Base-by-base conservation (phyloP, 1,139 yeast genomes). In the Pichia sp. region DNA sequence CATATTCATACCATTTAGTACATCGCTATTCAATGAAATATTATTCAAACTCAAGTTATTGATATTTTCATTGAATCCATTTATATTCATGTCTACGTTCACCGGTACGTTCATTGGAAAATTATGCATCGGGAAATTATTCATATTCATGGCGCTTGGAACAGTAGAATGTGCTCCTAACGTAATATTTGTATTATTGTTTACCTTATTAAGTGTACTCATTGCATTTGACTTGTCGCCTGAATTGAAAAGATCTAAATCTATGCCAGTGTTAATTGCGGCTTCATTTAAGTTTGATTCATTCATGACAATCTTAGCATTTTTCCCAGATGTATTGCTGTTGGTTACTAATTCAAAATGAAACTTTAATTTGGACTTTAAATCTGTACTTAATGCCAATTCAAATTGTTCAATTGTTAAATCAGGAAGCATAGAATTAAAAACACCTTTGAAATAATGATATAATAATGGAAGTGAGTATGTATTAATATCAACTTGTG, bases 381-480 rank as follows among this genome's bases (percentile, higher is more conserved):
- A 35, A 3, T 53, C 54, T 26, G 48, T 27, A 4, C 48, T 50
- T 43, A 63, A 50, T 11, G 70, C 66, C n/a, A 61, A 58, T 39
- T 73, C 61, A 52, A 76, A 76, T 52, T 73, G 77, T 44, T 70
- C 71, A 53, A 74, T 59, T 1, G 73, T 67, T 44, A 77, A 60
- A 23, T 48, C 47, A 15, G 58, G 54, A n/a, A 57, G 39, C 16
- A 41, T 47, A 7, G 39, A 32, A 13, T 46, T 43, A 20, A 57
- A 39, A 8, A 55, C 38, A 34, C 56, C 51, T 22, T 52, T 57
- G 2, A 57, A 56, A 46, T 56, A 59, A 23, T 56, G 57, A 39
- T 58, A 57, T 18, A 62, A 48, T 16, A 59, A 42, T 29, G 51
- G 56, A 8, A 54, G 43, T 0, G 64, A 56, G 16, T 46, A 55